A percentile compares a stretch with the other conserved stretches of the same genome.
These are phyloP conservation scores for Phytophthora sojae DNA, from an alignment of 352 stramenopile species.

Conservation along the genomic window DNA sequence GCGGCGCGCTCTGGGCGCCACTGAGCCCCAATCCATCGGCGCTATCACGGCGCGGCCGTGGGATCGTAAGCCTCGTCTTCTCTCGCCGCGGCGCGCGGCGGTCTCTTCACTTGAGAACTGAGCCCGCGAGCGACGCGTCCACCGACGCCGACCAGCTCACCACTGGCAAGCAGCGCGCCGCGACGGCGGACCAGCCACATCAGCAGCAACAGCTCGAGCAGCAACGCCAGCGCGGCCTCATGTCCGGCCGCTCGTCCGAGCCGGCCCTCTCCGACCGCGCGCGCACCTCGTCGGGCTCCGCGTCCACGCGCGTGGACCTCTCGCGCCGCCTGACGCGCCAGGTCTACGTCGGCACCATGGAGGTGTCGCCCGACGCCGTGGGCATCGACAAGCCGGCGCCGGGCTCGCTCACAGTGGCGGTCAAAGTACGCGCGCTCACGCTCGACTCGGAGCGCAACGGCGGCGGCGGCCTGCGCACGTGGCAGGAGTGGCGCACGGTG, in stretches of 20 bases:
- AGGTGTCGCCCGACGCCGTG: slow-evolving; percentile 18
- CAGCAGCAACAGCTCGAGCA: slow-evolving; percentile 1
- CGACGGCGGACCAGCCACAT: background rate
- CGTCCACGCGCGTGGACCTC: slow-evolving; percentile 36
- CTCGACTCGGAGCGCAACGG: slow-evolving; percentile 47
- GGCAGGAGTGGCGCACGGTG: no score
- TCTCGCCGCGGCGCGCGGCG: slow-evolving; percentile 22
- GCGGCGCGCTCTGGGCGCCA: slow-evolving; percentile 16
- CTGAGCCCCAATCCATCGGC: slow-evolving; percentile 36
- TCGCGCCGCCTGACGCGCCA: slow-evolving; percentile 37
- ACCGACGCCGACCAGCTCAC: background rate
- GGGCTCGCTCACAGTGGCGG: slow-evolving; percentile 25
- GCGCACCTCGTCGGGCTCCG: slow-evolving; percentile 27
- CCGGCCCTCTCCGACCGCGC: slow-evolving; percentile 22
- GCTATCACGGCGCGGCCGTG: slow-evolving; percentile 39
- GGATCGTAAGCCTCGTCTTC: slow-evolving; percentile 43
- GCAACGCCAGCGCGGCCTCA: background rate
- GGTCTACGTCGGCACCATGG: slow-evolving; percentile 42
- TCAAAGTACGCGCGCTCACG: slow-evolving; percentile 47
- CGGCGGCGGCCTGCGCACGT: slow-evolving; percentile 37
- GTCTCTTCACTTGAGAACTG: slow-evolving; percentile 52
- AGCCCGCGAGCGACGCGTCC: slow-evolving; percentile 26
- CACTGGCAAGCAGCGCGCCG: background rate
- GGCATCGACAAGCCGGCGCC: slow-evolving; percentile 20
- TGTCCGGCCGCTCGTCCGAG: slow-evolving; percentile 29